These are phyloP conservation scores for Fomitopsis pulvina DNA, from an alignment of 768 basidiomycete genomes.

Conservation along the genomic window DNA sequence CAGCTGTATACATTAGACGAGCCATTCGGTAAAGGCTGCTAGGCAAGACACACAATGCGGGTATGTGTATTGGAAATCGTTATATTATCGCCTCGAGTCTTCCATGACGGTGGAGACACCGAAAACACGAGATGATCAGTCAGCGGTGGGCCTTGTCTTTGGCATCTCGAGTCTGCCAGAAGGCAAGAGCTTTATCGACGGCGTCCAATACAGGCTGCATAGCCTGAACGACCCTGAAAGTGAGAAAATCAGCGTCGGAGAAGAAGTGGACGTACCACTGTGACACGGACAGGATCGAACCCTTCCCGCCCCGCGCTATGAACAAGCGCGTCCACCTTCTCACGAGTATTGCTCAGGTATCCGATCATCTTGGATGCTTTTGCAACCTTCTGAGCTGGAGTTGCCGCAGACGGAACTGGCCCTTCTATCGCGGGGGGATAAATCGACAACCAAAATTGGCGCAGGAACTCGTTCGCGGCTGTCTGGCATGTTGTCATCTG, in stretches of 20 bases:
- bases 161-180: constrained; percentile 26
- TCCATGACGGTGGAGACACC: neutral
- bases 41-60: neutral
- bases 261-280: constrained; percentile 43
- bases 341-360: constrained; percentile 72
- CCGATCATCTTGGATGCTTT: constrained; percentile 86
- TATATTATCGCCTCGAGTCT: neutral
- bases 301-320: constrained; percentile 51
- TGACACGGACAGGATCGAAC: constrained; percentile 54
- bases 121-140: constrained; percentile 31
- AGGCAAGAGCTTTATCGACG: constrained; percentile 64
- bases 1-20: neutral
- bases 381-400: constrained; percentile 61
- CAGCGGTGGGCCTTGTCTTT: constrained; percentile 40
- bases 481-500: constrained; percentile 90
- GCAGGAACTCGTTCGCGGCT: constrained; percentile 90
- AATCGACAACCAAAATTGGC: constrained; percentile 90
- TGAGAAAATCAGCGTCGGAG: neutral
- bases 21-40: neutral
- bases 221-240: constrained; percentile 36
- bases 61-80: neutral
- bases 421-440: constrained; percentile 66
- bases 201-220: constrained; percentile 72
- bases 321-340: constrained; percentile 79
- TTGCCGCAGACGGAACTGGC: constrained; percentile 41